Base-by-base conservation (phyloP, 78 protist species). In the Monosiga brevicollis region DNA sequence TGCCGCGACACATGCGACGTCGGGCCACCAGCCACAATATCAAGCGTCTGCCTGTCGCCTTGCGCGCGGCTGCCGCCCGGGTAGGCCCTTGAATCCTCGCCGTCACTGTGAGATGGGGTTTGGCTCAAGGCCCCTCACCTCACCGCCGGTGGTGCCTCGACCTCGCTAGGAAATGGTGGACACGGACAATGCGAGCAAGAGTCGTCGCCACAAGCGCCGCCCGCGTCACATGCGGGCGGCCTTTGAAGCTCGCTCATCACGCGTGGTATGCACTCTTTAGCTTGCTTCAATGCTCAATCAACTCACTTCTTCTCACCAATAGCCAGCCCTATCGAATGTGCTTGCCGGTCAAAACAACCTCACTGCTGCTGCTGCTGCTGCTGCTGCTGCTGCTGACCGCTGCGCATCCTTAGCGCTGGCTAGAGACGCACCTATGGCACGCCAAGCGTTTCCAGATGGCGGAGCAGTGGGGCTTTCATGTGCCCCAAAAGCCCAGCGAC, bases 381-480 rank as follows among this genome's bases (percentile, higher is more conserved):
- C 76, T 29, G 10, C 76, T 3, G 11, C 23, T 25, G 11, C 26
- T 32, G 23, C n/a, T 72, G 15, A 20, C 10, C 36, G 36, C 11
- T 29, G n/a, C n/a, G 37, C 11, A 32, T 20, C 23, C 37, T 9
- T 1, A 49, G 26, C 6, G 20, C 36, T 92, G 95, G 95, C 73
- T 92, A 37, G 92, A 87, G 72, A 92, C 95, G 3, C 95, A 92
- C 76, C 76, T 92, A 32, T 92, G 95, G 94, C 94, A 91, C 78
- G 90, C 90, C 40, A 91, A 91, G 83, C 87, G 94, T 73, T 86
- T 87, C 85, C n/a, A 87, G 15, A 91, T 91, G 92, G 78, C 37
- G 32, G 78, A 73, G 42, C 38, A 82, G 2, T 91, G 91, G 91
- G 86, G 86, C n/a, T 76, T 3, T 34, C 24, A 15, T 1, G 1